A percentile compares a stretch with the other conserved stretches of the same genome.
phyloP scores from a whole-genome alignment of 306 rosid species.

The Luffa acutangula region DNA sequence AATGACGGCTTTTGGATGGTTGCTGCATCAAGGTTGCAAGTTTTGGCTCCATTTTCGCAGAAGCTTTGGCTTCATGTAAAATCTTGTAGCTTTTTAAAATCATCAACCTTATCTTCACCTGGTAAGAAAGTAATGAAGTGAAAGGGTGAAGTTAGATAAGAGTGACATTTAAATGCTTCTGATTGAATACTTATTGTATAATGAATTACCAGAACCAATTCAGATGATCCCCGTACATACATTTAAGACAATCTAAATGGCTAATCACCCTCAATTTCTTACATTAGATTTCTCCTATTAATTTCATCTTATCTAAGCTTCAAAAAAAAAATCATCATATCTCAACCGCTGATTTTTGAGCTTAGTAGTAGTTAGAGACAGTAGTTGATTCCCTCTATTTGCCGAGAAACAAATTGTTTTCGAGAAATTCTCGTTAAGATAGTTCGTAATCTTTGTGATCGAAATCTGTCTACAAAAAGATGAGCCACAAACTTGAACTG shows the following conservation, averaged over 20 bases:
- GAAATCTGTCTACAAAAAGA: background rate
- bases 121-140: background rate
- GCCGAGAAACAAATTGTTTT: background rate
- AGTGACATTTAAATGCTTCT: background rate
- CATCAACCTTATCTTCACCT: constrained; percentile 4
- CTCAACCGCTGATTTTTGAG: background rate
- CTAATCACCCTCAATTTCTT: background rate
- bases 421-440: background rate
- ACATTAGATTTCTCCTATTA: background rate
- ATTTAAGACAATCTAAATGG: background rate
- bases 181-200: background rate
- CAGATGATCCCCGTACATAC: background rate
- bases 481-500: background rate
- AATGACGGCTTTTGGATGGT: constrained; percentile 1
- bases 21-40: background rate
- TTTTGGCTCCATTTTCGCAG: constrained; percentile 18
- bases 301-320: too few species aligned
- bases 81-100: background rate
- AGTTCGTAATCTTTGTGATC: background rate
- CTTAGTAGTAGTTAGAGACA: background rate
- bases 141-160: background rate
- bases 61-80: background rate
- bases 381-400: background rate
- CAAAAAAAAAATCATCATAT: background rate
- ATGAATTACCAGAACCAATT: background rate